These are phyloP conservation scores for Pyropia haitanensis DNA, from an alignment of 23 red algal species.

Conservation along the genomic window DNA sequence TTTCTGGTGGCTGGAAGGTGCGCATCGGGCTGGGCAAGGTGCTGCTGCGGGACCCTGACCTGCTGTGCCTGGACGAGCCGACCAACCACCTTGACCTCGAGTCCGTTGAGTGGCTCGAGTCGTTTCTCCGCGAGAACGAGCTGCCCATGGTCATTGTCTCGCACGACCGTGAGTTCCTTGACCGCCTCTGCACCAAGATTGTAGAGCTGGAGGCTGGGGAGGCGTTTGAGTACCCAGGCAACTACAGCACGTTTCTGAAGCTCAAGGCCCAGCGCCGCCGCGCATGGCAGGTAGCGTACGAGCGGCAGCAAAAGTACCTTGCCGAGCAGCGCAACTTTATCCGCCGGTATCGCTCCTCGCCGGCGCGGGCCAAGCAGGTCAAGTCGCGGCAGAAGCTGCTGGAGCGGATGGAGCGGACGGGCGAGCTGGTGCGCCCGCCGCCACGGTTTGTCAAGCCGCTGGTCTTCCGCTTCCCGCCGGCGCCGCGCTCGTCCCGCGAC, in stretches of 20 bases:
- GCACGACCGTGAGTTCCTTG: slow-evolving; percentile 93
- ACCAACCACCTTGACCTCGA: slow-evolving; percentile 94
- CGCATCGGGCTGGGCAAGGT: slow-evolving; percentile 99
- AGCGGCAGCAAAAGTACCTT: slow-evolving; percentile 78
- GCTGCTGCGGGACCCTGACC: slow-evolving; percentile 82
- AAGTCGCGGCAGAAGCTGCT: slow-evolving; percentile 84
- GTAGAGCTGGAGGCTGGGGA: slow-evolving; percentile 89
- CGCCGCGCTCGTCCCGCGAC: slow-evolving; percentile 88
- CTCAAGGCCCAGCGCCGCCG: slow-evolving; percentile 60
- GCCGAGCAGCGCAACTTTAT: slow-evolving; percentile 85
- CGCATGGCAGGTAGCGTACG: slow-evolving; percentile 85
- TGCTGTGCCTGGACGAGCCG: slow-evolving; percentile 95
- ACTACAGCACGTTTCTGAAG: slow-evolving; percentile 80
- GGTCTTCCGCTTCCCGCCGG: slow-evolving; percentile 87
- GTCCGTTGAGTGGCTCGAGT: slow-evolving; percentile 94
- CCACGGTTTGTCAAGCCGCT: slow-evolving; percentile 77
- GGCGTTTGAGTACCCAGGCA: slow-evolving; percentile 82
- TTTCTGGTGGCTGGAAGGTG: slow-evolving; percentile 99
- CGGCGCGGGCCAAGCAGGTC: slow-evolving; percentile 77
- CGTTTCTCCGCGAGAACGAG: slow-evolving; percentile 34
- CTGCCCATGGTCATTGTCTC: slow-evolving; percentile 92
- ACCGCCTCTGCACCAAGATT: slow-evolving; percentile 90
- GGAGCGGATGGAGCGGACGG: slow-evolving; percentile 64
- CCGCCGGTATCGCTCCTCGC: slow-evolving; percentile 43
- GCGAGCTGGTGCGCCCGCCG: slow-evolving; percentile 70